Base-by-base conservation (phyloP, 345 rosid species). In the Camelina laxa region DNA sequence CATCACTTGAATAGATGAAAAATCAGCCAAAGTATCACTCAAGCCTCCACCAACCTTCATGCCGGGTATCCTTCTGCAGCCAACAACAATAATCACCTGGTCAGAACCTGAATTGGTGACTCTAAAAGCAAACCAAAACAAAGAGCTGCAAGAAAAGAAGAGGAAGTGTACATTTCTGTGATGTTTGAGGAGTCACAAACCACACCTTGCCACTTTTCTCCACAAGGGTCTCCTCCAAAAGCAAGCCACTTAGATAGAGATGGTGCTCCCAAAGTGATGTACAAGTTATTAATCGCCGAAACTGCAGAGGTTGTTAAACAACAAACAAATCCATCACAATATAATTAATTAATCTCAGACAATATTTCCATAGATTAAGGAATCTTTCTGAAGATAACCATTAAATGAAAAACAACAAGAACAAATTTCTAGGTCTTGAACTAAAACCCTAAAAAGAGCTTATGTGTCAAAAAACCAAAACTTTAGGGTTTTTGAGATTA, bases 161-260 rank as follows among this genome's bases (percentile, higher is more conserved):
- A 49, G 33, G 14, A 39, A 51, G 38, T 27, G 2, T 85, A 95
- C 99, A 95, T 57, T 69, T 83, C 86, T 0, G 99, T 90, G 49
- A 95, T 84, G 85, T 92, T 90, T 35, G 83, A 79, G 78, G 85
- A 83, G 30, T 87, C 97, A 76, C 99, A 95, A 39, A 77, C 69
- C 35, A 92, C 96, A 15, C 99, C 99, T 80, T 88, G 81, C 99
- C 99, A 95, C 58, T 54, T 48, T 45, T 92, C 97, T 56, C 85
- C 84, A 77, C 99, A 95, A 6, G 99, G 98, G 76, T 95, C 99
- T 77, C 99, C 99, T 77, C 98, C 98, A 67, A 82, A 73, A 49
- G 92, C 72, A 69, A 77, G 48, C 99, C 99, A 95, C 53, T 84
- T 87, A 21, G 9, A 45, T 56, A 92, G 76, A 61, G 90, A 84